phyloP scores from a whole-genome alignment of 1,284 basidiomycete species.

The Ceratobasidium sp. region DNA sequence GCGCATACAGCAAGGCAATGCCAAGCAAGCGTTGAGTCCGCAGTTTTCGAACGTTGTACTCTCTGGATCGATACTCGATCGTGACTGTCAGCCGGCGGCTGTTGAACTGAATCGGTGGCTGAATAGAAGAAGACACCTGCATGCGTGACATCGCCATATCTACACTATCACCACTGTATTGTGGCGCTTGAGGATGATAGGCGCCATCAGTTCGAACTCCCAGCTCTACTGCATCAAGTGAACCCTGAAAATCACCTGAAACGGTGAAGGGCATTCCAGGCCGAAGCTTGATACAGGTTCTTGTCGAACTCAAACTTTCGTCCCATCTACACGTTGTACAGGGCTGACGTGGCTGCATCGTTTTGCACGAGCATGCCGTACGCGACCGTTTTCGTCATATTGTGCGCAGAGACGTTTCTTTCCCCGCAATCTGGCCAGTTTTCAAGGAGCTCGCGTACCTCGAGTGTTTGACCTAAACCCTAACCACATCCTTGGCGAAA shows the following conservation, averaged over 20 bases:
- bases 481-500: not conserved
- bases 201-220: too few relatives aligned
- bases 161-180: not conserved
- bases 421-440: not conserved
- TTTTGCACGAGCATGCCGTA: too few relatives aligned
- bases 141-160: not conserved
- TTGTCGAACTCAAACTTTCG: not conserved
- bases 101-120: not conserved
- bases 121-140: not conserved
- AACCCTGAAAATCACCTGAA: not conserved
- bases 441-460: not conserved
- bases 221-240: not conserved
- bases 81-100: not conserved
- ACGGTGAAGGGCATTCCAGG: not conserved
- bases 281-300: not conserved
- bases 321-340: too few relatives aligned
- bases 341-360: too few relatives aligned
- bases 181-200: not conserved
- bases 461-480: too few relatives aligned
- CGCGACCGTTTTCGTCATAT: too few relatives aligned
- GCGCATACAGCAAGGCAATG: not conserved
- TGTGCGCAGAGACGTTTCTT: not conserved
- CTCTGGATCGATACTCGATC: too few relatives aligned
- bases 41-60: not conserved
- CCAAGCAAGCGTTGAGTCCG: not conserved